Evolutionary conservation across 2,329 filamentous ascomycete genomes (phyloP), one percentile per base, ranked within the genome.

Genomic region (Microdochium bolleyi): DNA sequence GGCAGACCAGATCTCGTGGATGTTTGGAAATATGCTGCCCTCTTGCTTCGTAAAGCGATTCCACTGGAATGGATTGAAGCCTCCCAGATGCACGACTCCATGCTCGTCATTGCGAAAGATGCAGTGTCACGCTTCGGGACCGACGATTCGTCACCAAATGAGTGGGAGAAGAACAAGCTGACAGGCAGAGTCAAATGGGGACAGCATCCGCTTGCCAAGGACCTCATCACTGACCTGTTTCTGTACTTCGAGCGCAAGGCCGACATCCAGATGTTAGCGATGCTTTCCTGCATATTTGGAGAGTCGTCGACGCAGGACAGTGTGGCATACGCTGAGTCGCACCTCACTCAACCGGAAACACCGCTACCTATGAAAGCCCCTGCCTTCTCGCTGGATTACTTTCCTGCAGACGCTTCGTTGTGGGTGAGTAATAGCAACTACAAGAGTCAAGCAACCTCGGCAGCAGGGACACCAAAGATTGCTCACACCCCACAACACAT

Each of bases 1-100:
- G 88, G 86, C 3, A 80, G 83, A 57, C 67, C 75, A 14, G 89
- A 96, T 57, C 70, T 95, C 27, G 85, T 87, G 24, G 83, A 90
- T 59, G 81, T 95, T 7, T 99, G 94, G 94, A 82, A 81, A 49
- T 86, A 96, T 58, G 76, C 90, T 52, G 85, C 83, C 19, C 74
- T 96, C 54, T 75, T 97, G 5, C 73, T 97, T 48, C 83, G 84
- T 58, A 87, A 88, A 59, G 83, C 89, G 48, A 84, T 92, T 25
- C 88, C 87, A 1, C 72, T 92, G 3, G 79, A 87, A 59, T 71
- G 89, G 24, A 70, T 87, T 46, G 73, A 76, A 3, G 75, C 79
- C 53, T 70, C 75, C 27, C 73, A 77, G 56, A 72, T 75, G 41
- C 73, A 76, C 9, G 76, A 85, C 54, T 84, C 82, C 2, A 78